Conservation (phyloP, 2,329 filamentous ascomycete species). For the Paecilomyces dactylethromorphus region DNA sequence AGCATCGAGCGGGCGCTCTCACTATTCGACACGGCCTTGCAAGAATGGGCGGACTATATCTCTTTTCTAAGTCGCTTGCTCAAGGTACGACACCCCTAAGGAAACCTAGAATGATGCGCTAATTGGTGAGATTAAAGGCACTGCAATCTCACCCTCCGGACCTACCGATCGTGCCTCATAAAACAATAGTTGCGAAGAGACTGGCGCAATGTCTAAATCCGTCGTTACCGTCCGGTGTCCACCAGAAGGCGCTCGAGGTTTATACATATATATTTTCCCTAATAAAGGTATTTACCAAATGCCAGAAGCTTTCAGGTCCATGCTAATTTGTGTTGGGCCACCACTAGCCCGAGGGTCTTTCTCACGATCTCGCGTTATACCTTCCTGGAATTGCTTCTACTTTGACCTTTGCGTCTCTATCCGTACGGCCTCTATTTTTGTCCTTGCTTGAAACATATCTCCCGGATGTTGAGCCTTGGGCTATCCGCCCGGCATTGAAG, state of each 20-base stretch:
- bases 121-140: constrained; percentile 48
- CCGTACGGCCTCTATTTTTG: constrained; percentile 79
- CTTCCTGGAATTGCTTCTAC: constrained; percentile 84
- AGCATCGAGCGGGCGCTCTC: constrained; percentile 80
- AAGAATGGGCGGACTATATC: constrained; percentile 99
- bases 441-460: constrained; percentile 77
- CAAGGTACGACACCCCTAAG: constrained; percentile 54
- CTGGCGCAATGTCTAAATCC: constrained; percentile 94
- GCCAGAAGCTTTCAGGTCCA: not conserved
- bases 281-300: constrained; percentile 57
- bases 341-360: constrained; percentile 60
- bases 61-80: constrained; percentile 86
- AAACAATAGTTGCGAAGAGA: constrained; percentile 76
- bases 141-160: constrained; percentile 77
- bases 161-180: constrained; percentile 69
- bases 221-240: constrained; percentile 85
- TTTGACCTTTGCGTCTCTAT: constrained; percentile 88
- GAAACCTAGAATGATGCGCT: not conserved
- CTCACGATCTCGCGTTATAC: constrained; percentile 77
- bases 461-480: constrained; percentile 60
- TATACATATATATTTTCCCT: constrained; percentile 84
- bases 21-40: constrained; percentile 84
- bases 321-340: constrained; percentile 9
- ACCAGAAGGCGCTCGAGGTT: constrained; percentile 94
- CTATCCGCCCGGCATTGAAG: constrained; percentile 81